A percentile compares a stretch with the other conserved stretches of the same genome.
These are phyloP conservation scores for Diaporthe citriasiana DNA, from an alignment of 2,329 filamentous ascomycete genomes.

Conservation along the genomic window DNA sequence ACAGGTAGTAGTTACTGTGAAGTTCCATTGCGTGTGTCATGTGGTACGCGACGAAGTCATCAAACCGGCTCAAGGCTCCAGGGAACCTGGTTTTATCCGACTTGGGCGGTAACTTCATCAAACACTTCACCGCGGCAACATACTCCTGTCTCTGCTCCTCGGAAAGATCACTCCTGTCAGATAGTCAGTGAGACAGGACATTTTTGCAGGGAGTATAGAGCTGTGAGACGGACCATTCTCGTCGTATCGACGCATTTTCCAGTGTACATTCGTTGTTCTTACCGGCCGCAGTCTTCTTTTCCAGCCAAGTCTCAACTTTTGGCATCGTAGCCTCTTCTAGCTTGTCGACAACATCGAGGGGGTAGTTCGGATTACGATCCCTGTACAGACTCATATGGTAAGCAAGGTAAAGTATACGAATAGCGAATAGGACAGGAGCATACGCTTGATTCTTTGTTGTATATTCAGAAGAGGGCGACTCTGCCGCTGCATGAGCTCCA, in stretches of 20 bases:
- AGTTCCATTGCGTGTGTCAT: conserved; percentile 46
- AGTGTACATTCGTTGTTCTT: conserved; percentile 14
- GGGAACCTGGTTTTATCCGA: conserved; percentile 46
- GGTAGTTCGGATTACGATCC: conserved; percentile 47
- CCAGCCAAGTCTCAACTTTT: conserved; percentile 48
- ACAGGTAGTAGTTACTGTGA: conserved; percentile 44
- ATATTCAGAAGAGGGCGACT: background rate
- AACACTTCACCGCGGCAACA: conserved; percentile 47
- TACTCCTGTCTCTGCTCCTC: conserved; percentile 47
- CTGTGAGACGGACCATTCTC: conserved; percentile 5
- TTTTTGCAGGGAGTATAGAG: background rate
- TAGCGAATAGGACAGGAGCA: background rate
- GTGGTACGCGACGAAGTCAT: conserved; percentile 53
- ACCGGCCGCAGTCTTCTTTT: conserved; percentile 44
- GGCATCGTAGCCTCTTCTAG: conserved; percentile 47
- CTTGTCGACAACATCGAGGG: conserved; percentile 49
- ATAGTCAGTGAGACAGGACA: background rate
- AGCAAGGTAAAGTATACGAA: background rate
- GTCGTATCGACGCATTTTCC: background rate
- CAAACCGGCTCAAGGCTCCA: conserved; percentile 48
- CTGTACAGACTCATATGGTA: background rate
- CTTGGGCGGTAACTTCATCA: conserved; percentile 48
- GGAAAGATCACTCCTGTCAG: conserved; percentile 44
- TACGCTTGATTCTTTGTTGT: background rate
- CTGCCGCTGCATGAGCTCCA: background rate